phyloP scores from a whole-genome alignment of 805 yeast genomes.

The Sugiyamaella lignohabitans region DNA sequence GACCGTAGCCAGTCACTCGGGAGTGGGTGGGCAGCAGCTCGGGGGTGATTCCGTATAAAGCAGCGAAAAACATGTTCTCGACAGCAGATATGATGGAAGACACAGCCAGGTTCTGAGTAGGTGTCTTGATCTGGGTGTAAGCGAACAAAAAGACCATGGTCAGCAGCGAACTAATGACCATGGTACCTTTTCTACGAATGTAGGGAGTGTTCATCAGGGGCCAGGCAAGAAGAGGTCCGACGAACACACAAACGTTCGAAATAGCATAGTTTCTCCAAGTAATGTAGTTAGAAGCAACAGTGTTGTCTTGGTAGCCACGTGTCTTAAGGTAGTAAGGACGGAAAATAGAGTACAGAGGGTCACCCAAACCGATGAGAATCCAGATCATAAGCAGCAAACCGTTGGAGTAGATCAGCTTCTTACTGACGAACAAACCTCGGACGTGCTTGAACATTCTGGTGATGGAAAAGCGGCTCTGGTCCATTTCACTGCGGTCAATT shows the following conservation, averaged over 20 bases:
- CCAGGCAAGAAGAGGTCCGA: constrained; percentile 47
- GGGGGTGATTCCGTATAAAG: constrained; percentile 44
- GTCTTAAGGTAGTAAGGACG: constrained; percentile 45
- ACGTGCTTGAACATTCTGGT: constrained; percentile 7
- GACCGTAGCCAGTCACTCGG: constrained; percentile 41
- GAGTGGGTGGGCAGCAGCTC: constrained; percentile 36
- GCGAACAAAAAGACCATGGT: constrained; percentile 55
- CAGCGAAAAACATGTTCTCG: constrained; percentile 33
- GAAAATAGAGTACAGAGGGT: constrained; percentile 50
- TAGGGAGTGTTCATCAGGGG: constrained; percentile 16
- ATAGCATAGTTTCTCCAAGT: constrained; percentile 32
- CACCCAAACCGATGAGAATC: constrained; percentile 51
- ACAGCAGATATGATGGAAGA: constrained; percentile 29
- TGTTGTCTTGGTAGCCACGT: constrained; percentile 37
- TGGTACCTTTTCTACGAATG: constrained; percentile 52
- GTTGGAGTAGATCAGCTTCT: constrained; percentile 38
- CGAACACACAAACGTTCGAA: constrained; percentile 40
- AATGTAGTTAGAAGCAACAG: constrained; percentile 19
- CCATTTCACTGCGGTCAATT: constrained; percentile 20
- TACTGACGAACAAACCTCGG: constrained; percentile 40
- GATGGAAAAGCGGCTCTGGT: constrained; percentile 14
- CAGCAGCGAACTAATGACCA: constrained; percentile 44
- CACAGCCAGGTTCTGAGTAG: constrained; percentile 45
- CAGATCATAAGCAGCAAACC: constrained; percentile 44
- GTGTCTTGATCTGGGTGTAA: constrained; percentile 53